phyloP scores from a whole-genome alignment of 2,329 filamentous ascomycete species.

The Fusarium sp. region DNA sequence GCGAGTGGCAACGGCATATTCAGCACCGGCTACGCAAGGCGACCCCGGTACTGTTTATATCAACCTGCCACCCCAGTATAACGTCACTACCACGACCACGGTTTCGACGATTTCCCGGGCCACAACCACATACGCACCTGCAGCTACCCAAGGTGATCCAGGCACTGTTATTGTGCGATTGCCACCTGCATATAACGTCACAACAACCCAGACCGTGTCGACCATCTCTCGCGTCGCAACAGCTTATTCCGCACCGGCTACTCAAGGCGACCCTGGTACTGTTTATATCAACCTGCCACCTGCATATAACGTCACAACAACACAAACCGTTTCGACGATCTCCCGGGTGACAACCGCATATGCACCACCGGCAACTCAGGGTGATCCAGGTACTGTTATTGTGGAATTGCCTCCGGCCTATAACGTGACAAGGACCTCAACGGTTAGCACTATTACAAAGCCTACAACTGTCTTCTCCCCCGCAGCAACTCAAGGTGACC shows the following conservation, averaged over 20 bases:
- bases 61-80: slow-evolving; percentile 8
- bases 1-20: slow-evolving; percentile 7
- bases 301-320: slow-evolving; percentile 12
- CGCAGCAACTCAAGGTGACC: slow-evolving; percentile 13
- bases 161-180: slow-evolving; percentile 8
- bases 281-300: neutral
- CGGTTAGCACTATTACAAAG: slow-evolving; percentile 6
- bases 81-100: slow-evolving; percentile 15
- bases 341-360: slow-evolving; percentile 1
- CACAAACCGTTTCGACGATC: slow-evolving; percentile 2
- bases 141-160: slow-evolving; percentile 13
- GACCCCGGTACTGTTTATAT: slow-evolving; percentile 27
- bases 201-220: neutral
- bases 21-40: slow-evolving; percentile 1
- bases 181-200: slow-evolving; percentile 1
- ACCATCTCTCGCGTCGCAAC: neutral
- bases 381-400: slow-evolving; percentile 19
- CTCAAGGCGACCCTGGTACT: neutral
- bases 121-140: slow-evolving; percentile 17
- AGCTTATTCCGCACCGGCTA: neutral
- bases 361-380: slow-evolving; percentile 9
- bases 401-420: slow-evolving; percentile 5
- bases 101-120: slow-evolving; percentile 9
- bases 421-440: slow-evolving; percentile 14
- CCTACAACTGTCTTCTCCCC: slow-evolving; percentile 13